Percentiles rank a stretch among this genome's conserved stretches.
Conservation (phyloP, 345 rosid species). For the Moringa oleifera region DNA sequence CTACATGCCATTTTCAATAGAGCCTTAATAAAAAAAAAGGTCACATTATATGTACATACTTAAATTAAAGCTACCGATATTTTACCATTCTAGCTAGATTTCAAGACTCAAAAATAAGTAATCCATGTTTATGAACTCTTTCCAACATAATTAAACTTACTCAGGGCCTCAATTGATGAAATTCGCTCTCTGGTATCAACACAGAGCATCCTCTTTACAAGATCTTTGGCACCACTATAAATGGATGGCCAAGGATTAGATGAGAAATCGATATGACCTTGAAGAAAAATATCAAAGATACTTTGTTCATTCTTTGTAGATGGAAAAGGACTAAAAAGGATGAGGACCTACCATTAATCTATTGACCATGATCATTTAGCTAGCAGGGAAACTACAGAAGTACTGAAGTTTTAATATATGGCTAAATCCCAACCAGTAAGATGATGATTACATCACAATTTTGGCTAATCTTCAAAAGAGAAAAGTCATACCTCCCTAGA, state of each 20-base stretch:
- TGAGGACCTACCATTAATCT: constrained; percentile 2
- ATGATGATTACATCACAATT: not conserved
- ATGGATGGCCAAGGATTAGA: constrained; percentile 86
- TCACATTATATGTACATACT: not conserved
- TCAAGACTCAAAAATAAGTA: not conserved
- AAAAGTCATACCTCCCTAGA: constrained; percentile 73
- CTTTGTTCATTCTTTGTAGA: constrained; percentile 66
- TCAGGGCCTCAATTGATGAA: constrained; percentile 69
- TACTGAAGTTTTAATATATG: not conserved
- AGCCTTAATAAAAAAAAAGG: not conserved
- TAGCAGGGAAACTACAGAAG: not conserved
- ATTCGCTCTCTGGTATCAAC: constrained; percentile 70
- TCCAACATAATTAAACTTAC: constrained; percentile 36
- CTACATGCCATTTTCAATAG: constrained; percentile 33
- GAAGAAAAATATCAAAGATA: constrained; percentile 71
- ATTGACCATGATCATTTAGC: not conserved
- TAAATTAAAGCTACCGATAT: not conserved
- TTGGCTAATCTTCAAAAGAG: not conserved
- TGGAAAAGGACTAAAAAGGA: constrained; percentile 5
- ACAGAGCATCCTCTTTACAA: constrained; percentile 78
- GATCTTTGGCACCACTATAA: constrained; percentile 80
- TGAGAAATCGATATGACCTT: constrained; percentile 66
- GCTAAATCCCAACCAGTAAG: not conserved
- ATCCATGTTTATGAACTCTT: not conserved
- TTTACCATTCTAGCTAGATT: not conserved